Evolutionary conservation across 2,329 filamentous ascomycete genomes (phyloP), one percentile per base, ranked within the genome.

Genomic region (Cryphonectria naterciae): DNA sequence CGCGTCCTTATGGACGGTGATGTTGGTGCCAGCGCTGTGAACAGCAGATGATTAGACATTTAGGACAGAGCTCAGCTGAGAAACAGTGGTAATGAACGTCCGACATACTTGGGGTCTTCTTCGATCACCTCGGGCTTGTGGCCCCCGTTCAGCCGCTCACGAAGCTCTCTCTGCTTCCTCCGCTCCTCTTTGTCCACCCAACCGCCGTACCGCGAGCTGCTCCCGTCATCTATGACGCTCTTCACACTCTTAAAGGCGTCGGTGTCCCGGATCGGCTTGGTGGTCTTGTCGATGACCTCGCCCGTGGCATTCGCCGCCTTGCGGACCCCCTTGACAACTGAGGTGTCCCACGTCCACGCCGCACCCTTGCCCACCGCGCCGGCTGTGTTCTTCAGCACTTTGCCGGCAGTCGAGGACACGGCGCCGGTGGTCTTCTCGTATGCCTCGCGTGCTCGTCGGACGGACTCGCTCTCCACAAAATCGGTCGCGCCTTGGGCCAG

Each of bases 111-210:
- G 67, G 93, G 94, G 79, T 98, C 92, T 81, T 97, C 96, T 69
- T 93, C 89, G 78, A 91, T 83, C 8, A 91, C 87, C 78, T 94
- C 89, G 1, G 80, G 76, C 64, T 80, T 83, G 76, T 80, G 83
- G 60, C 81, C 85, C 75, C 79, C 87, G 61, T 85, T 83, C 74
- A 90, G 85, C 79, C 91, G 88, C 77, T 95, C 91, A 72, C 92
- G 86, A 69, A 89, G 82, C 78, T 97, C 93, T 77, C 95, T 88
- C 78, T 89, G 90, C 81, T 89, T 93, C 77, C 90, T 89, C 69
- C 96, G 90, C 85, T 99, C 96, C 79, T 98, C 96, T 82, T 97
- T 97, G 80, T 99, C 96, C 17, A 95, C 86, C 94, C 95, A 99
- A 25, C 96, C 96, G 78, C 96, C 96, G 75, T 99, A 99, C 77